These are phyloP conservation scores for Mortierella hygrophila DNA, from an alignment of 192 early-diverging fungal genomes.

Conservation along the genomic window DNA sequence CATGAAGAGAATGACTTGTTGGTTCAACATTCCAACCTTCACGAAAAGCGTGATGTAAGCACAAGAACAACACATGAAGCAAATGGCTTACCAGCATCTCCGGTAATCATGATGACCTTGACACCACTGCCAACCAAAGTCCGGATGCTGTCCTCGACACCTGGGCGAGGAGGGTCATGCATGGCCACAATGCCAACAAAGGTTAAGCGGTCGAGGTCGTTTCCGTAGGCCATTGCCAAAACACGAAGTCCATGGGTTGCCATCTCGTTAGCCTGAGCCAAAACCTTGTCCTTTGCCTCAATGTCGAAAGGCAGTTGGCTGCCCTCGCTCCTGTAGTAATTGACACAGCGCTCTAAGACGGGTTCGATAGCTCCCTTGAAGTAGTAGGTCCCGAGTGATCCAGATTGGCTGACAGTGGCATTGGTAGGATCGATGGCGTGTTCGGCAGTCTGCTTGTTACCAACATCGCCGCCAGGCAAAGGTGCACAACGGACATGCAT, in stretches of 20 bases:
- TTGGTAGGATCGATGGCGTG: constrained; percentile 51
- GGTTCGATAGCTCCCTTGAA: constrained; percentile 93
- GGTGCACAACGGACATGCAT: constrained; percentile 83
- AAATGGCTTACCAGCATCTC: constrained; percentile 77
- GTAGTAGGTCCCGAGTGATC: constrained; percentile 57
- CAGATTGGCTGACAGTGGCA: constrained; percentile 49
- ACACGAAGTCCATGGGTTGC: constrained; percentile 87
- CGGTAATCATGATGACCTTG: constrained; percentile 97
- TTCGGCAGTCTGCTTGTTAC: constrained; percentile 39
- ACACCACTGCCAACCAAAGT: constrained; percentile 84
- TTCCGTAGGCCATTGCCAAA: constrained; percentile 85
- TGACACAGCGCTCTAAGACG: constrained; percentile 78
- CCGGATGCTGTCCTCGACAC: constrained; percentile 81
- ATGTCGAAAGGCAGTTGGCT: constrained; percentile 67
- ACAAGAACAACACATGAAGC: background rate
- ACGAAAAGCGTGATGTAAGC: background rate
- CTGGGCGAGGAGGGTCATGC: constrained; percentile 91
- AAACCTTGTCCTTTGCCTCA: constrained; percentile 68
- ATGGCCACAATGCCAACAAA: constrained; percentile 92
- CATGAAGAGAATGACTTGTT: constrained; percentile 29
- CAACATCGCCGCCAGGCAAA: constrained; percentile 33
- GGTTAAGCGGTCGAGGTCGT: constrained; percentile 63
- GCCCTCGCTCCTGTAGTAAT: constrained; percentile 68
- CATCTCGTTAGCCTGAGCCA: constrained; percentile 73
- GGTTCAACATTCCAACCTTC: background rate